These are phyloP conservation scores for Pelargonium nanum DNA, from an alignment of 345 rosid species.

Conservation along the genomic window DNA sequence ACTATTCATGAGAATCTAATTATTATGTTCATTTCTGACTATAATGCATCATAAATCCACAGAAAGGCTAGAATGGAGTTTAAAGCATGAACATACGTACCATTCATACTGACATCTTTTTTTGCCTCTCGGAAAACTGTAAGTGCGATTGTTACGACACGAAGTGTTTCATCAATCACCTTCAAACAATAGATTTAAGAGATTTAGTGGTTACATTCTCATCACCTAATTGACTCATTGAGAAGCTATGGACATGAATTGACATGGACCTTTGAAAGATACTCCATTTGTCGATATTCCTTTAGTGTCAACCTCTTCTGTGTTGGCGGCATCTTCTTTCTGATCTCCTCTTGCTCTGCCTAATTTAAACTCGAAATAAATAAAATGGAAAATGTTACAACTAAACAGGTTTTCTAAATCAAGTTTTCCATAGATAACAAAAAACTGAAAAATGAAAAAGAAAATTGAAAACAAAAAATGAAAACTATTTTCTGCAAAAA, in stretches of 20 bases:
- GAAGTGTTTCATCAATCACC: constrained; percentile 87
- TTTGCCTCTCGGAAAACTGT: constrained; percentile 69
- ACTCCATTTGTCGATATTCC: constrained; percentile 67
- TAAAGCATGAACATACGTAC: constrained; percentile 21
- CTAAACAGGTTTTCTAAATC: no score
- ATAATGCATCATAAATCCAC: background rate
- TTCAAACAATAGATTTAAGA: constrained; percentile 6
- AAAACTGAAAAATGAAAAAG: no score
- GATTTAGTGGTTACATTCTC: background rate
- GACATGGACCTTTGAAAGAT: constrained; percentile 48
- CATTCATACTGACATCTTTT: constrained; percentile 39
- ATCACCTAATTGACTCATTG: background rate
- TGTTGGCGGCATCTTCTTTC: constrained; percentile 25
- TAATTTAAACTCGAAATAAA: constrained; percentile 2
- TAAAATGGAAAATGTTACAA: no score
- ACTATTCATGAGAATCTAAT: no score
- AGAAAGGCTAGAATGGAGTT: no score
- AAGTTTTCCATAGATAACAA: no score
- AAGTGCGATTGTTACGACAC: constrained; percentile 63
- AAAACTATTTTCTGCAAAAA: no score
- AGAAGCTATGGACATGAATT: background rate
- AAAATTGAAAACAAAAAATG: background rate
- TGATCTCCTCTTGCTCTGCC: constrained; percentile 65
- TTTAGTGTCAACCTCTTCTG: constrained; percentile 49
- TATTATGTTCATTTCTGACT: no score